Evolutionary conservation across 805 yeast species (phyloP).

Genomic region (Candida endomychidarum): DNA sequence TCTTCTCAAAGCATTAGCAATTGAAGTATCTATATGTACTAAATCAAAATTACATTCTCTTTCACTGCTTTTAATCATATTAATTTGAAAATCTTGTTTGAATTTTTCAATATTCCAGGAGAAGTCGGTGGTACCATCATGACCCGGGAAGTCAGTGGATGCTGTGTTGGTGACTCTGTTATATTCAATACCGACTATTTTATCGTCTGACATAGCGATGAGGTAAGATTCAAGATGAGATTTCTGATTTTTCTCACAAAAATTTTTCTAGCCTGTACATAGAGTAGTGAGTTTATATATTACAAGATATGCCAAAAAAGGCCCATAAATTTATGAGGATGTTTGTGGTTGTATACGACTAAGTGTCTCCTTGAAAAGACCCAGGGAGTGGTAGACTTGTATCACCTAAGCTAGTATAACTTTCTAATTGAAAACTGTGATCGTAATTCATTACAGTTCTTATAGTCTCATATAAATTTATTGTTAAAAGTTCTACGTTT

Average conservation of each 20-base stretch:
- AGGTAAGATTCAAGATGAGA: conserved; percentile 8
- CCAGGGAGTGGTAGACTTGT: conserved; percentile 11
- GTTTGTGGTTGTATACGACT: not conserved
- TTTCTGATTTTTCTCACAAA: conserved; percentile 6
- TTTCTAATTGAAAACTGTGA: not conserved
- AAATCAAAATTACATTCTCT: conserved; percentile 85
- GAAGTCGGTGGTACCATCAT: conserved; percentile 50
- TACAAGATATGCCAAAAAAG: no score
- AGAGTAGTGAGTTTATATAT: no score
- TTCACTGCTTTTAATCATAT: conserved; percentile 62
- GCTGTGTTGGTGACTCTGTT: conserved; percentile 90
- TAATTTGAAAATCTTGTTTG: conserved; percentile 62
- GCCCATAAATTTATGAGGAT: not conserved
- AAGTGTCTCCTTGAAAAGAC: not conserved
- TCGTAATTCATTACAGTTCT: conserved; percentile 12
- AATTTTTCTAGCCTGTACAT: no score
- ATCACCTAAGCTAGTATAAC: not conserved
- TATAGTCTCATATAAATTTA: conserved; percentile 20
- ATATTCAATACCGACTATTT: conserved; percentile 79
- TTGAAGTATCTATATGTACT: conserved; percentile 81
- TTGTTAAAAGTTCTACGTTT: conserved; percentile 29
- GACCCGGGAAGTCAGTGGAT: conserved; percentile 92
- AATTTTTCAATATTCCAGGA: conserved; percentile 86
- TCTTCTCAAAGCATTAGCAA: conserved; percentile 95
- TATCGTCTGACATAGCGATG: conserved; percentile 24